Percentiles rank a stretch among this genome's conserved stretches.
Evolutionary conservation across 1,284 basidiomycete species (phyloP).

Genomic region (Moesziomyces sp.): DNA sequence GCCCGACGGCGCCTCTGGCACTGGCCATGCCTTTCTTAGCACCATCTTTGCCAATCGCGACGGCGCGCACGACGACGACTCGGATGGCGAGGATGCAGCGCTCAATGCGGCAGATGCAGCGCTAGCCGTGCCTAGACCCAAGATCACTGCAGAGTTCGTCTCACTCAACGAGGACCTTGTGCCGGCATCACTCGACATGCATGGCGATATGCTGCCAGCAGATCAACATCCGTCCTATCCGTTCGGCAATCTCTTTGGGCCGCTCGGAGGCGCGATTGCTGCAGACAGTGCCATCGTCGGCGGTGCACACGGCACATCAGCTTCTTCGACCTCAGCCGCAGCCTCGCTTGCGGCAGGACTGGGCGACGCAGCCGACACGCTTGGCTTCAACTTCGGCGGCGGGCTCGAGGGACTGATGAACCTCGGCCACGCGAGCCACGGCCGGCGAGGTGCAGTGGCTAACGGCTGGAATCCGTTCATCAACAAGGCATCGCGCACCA

Average conservation of each 20-base stretch:
- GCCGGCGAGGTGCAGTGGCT: constrained; percentile 27
- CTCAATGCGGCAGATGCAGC: constrained; percentile 7
- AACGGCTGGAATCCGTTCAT: constrained; percentile 36
- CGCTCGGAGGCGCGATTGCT: constrained; percentile 26
- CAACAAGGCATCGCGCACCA: constrained; percentile 42
- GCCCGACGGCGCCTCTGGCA: constrained; percentile 17
- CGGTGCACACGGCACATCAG: constrained; percentile 6
- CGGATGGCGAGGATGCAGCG: constrained; percentile 23
- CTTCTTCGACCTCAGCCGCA: not conserved
- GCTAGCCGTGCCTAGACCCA: constrained; percentile 30
- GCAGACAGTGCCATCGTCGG: constrained; percentile 45
- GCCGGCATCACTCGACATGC: constrained; percentile 50
- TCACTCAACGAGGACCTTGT: constrained; percentile 55
- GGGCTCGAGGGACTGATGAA: constrained; percentile 29
- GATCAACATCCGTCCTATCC: constrained; percentile 62
- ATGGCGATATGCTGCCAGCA: constrained; percentile 57
- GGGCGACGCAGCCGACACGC: constrained; percentile 22
- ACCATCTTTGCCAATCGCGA: constrained; percentile 35
- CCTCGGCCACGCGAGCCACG: constrained; percentile 34
- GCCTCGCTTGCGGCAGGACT: constrained; percentile 6
- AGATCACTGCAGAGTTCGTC: constrained; percentile 39
- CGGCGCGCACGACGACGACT: constrained; percentile 24
- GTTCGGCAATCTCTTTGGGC: constrained; percentile 54
- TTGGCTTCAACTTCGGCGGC: constrained; percentile 39
- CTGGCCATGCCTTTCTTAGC: constrained; percentile 21